A percentile compares a stretch with the other conserved stretches of the same genome.
phyloP scores from a whole-genome alignment of 495 filamentous ascomycete species.

The Aspergillus leporis region DNA sequence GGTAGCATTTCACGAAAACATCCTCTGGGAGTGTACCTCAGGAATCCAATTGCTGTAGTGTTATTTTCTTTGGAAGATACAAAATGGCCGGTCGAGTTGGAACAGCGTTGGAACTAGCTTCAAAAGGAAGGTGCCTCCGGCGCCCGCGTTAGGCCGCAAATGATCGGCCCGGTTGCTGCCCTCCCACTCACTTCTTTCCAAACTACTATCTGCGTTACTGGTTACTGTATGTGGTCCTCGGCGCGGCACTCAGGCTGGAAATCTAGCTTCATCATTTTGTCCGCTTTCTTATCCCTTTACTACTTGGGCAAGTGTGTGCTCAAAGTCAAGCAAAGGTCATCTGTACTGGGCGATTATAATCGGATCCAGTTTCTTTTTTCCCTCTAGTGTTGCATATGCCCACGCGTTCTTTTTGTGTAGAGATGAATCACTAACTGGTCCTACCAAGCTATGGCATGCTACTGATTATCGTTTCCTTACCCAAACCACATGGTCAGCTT shows the following conservation, averaged over 20 bases:
- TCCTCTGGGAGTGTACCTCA: not conserved
- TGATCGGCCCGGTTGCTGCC: conserved; percentile 13
- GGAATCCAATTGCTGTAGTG: not conserved
- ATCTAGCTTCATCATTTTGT: not conserved
- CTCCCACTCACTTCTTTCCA: conserved; percentile 3
- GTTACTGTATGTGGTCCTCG: not conserved
- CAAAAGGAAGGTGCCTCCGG: conserved; percentile 14
- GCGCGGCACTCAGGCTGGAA: not conserved
- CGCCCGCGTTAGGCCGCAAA: conserved; percentile 30
- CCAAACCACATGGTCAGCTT: not conserved
- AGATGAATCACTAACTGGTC: conserved; percentile 21
- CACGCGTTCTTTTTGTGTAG: conserved; percentile 9
- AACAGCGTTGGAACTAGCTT: conserved; percentile 15
- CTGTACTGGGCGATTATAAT: not conserved
- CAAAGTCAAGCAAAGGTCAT: not conserved
- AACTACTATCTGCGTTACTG: not conserved
- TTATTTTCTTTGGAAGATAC: not conserved
- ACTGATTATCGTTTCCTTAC: not conserved
- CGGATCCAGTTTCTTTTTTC: not conserved
- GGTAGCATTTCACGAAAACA: not conserved
- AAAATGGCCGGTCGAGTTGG: not conserved
- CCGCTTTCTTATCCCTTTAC: not conserved
- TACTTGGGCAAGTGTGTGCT: not conserved
- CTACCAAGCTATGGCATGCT: conserved; percentile 3
- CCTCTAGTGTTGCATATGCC: not conserved